Evolutionary conservation across 192 early-diverging fungal species (phyloP), one percentile per base, ranked within the genome.

Genomic region (Entophlyctis luteolus): DNA sequence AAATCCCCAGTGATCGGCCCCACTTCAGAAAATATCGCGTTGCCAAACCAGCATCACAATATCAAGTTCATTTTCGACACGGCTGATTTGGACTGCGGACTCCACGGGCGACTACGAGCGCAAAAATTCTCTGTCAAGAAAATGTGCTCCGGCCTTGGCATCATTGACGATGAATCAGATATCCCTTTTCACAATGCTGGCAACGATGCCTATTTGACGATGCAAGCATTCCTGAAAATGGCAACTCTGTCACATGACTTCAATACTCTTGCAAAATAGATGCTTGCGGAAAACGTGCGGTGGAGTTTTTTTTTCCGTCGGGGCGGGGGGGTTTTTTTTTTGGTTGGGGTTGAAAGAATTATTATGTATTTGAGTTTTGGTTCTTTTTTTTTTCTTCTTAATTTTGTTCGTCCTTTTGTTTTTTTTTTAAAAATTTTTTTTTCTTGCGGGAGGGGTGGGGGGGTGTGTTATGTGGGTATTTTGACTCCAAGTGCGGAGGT

Each of bases 151-250:
- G 29, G 23, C 10, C 48, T 63, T 23, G 62, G 48, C 1, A 63
- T 63, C 22, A 32, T 63, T 50, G 62, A 63, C 34, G 62, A 63
- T 6, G 62, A 63, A 33, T 37, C 33, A 10, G 48, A 63, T 32
- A 48, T 63, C 5, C 62, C 62, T 18, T 63, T 63, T 18, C 62
- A 63, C 32, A 63, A 63, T 49, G 62, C 62, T 49, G 62, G 62
- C 29, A 63, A 63, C 46, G 62, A 63, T 38, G 62, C 62, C 22
- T 63, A 63, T 63, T 50, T 63, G 20, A 63, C 62, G 4, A 63
- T 63, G 62, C 62, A 63, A 34, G 62, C 62, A 14, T 63, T 63
- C 50, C 35, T 63, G 48, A 63, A 63, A 32, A 63, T 63, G 62
- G 62, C 62, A 36, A 42, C 59, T 45, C 20, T 52, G 20, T 6